phyloP scores from a whole-genome alignment of 108 stramenopile species.

The Thalassiosira profunda region DNA sequence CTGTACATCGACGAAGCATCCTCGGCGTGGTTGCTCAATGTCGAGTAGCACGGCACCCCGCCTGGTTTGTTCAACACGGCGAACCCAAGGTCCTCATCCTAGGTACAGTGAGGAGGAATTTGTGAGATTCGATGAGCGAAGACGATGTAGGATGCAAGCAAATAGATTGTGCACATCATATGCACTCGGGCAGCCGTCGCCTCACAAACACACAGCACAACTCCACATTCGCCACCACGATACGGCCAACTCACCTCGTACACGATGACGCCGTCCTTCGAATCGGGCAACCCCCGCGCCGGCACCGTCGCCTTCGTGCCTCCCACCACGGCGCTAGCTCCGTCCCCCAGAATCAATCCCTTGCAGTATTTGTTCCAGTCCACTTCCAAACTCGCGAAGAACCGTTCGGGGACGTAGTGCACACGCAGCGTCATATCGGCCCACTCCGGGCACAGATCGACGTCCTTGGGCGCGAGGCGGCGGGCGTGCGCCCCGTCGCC shows the following conservation, averaged over 20 bases:
- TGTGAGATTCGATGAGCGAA: neutral
- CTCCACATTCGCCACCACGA: too few relatives aligned
- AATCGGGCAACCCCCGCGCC: conserved; percentile 45
- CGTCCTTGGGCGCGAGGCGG: conserved; percentile 34
- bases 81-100: conserved; percentile 44
- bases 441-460: conserved; percentile 36
- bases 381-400: conserved; percentile 40
- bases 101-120: too few relatives aligned
- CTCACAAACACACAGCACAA: too few relatives aligned
- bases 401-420: conserved; percentile 49
- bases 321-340: conserved; percentile 19
- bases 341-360: conserved; percentile 43
- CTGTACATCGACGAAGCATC: conserved; percentile 43
- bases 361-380: conserved; percentile 53
- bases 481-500: conserved; percentile 40
- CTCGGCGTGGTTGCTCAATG: conserved; percentile 50
- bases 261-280: conserved; percentile 52
- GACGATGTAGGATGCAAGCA: neutral
- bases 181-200: too few relatives aligned
- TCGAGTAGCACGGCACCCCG: conserved; percentile 42
- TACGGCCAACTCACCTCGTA: conserved; percentile 46
- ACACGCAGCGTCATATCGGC: conserved; percentile 54
- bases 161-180: too few relatives aligned
- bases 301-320: conserved; percentile 42
- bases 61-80: conserved; percentile 54